Conservation (phyloP, 257 asterid genomes). For the Cynanchum wilfordii region DNA sequence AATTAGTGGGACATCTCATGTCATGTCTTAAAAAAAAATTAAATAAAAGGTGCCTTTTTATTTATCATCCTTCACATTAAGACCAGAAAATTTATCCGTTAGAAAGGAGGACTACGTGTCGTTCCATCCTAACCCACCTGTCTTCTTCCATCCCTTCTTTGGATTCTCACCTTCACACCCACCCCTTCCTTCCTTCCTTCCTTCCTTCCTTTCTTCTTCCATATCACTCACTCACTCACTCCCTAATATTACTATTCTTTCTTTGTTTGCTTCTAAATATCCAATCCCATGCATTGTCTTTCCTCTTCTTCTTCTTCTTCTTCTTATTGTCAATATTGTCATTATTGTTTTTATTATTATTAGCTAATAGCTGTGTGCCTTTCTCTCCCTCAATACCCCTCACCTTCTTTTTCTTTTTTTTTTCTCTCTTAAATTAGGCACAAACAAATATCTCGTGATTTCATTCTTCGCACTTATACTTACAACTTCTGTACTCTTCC, state of each 20-base stretch:
- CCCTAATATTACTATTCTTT: conserved; percentile 1
- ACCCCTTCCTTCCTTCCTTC: conserved; percentile 19
- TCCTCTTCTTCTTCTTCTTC: not conserved
- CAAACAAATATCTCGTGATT: conserved; percentile 16
- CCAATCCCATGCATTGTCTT: conserved; percentile 14
- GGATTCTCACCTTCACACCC: conserved; percentile 48
- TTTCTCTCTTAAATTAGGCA: not conserved
- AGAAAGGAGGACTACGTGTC: conserved; percentile 35
- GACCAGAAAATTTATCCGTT: conserved; percentile 52
- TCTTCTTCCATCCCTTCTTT: conserved; percentile 34
- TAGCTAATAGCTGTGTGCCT: not conserved
- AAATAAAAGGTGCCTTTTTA: conserved; percentile 7
- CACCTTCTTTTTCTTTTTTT: not conserved
- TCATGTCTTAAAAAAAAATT: too few relatives aligned
- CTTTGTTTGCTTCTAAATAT: conserved; percentile 3
- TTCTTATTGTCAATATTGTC: not conserved
- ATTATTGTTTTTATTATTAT: conserved; percentile 2
- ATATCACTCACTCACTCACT: not conserved
- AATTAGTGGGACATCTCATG: not conserved
- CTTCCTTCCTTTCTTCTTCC: not conserved
- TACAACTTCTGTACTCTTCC: not conserved
- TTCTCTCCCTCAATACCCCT: not conserved
- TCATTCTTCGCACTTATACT: not conserved
- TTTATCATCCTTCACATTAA: conserved; percentile 6
- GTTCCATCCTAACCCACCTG: conserved; percentile 34